These are phyloP conservation scores for Didymella keratinophila DNA, from an alignment of 2,329 filamentous ascomycete species.

Conservation along the genomic window DNA sequence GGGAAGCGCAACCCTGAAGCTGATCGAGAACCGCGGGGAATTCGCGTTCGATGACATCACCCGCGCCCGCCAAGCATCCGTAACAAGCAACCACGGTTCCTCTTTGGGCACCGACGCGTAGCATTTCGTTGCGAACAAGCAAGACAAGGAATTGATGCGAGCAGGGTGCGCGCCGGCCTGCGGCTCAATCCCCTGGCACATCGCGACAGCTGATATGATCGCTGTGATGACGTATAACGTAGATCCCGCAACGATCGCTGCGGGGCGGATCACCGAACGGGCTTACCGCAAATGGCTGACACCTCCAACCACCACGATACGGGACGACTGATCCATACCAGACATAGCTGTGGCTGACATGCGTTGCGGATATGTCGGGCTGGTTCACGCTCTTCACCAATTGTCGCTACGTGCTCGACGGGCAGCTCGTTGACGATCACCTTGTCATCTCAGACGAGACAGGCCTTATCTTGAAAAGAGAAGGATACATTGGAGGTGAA, in stretches of 20 bases:
- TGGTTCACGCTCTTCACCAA: constrained; percentile 58
- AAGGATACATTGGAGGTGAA: constrained; percentile 55
- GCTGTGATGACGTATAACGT: constrained; percentile 27
- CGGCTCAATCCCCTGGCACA: constrained; percentile 12
- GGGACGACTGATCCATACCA: constrained; percentile 5
- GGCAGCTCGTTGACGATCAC: constrained; percentile 54
- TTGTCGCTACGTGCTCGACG: constrained; percentile 54
- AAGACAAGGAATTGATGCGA: constrained; percentile 11
- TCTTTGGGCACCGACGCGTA: neutral
- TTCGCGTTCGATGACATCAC: constrained; percentile 30
- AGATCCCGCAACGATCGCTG: constrained; percentile 20
- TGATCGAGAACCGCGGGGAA: constrained; percentile 15
- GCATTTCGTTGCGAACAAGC: neutral
- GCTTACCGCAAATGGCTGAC: constrained; percentile 15
- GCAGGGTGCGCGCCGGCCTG: constrained; percentile 4
- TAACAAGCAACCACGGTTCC: constrained; percentile 14
- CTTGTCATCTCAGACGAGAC: constrained; percentile 57
- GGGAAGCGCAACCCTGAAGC: constrained; percentile 16
- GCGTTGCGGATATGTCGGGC: constrained; percentile 45
- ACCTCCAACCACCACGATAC: constrained; percentile 14
- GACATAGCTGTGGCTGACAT: constrained; percentile 9
- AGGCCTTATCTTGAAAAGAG: constrained; percentile 53
- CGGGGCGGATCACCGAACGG: constrained; percentile 12
- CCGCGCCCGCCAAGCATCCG: neutral
- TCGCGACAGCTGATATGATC: constrained; percentile 22